These are phyloP conservation scores for Ascochyta fabae DNA, from an alignment of 2,329 filamentous ascomycete species.

Conservation along the genomic window DNA sequence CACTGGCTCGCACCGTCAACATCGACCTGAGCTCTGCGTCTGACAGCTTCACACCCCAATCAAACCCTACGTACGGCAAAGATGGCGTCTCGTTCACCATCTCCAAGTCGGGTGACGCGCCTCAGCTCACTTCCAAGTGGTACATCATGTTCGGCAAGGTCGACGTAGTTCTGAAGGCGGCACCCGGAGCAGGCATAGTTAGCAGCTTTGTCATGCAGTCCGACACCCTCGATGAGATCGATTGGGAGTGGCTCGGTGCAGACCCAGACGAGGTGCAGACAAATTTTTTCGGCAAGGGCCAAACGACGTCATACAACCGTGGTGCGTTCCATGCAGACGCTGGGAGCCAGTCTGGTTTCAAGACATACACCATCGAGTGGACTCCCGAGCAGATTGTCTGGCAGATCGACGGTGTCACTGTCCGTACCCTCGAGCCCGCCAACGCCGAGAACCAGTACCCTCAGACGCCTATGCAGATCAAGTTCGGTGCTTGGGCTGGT, in stretches of 20 bases:
- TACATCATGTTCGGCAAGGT: conserved; percentile 99
- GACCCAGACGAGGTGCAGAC: conserved; percentile 81
- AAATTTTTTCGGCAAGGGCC: conserved; percentile 96
- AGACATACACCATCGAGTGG: conserved; percentile 94
- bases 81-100: conserved; percentile 86
- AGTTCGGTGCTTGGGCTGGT: conserved; percentile 90
- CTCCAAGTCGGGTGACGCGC: conserved; percentile 77
- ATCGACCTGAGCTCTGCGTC: conserved; percentile 83
- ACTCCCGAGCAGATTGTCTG: conserved; percentile 83
- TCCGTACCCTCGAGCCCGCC: conserved; percentile 74
- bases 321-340: conserved; percentile 76
- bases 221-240: conserved; percentile 92
- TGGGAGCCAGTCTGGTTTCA: conserved; percentile 75
- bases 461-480: conserved; percentile 94
- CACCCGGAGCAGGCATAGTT: conserved; percentile 89
- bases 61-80: conserved; percentile 73
- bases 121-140: conserved; percentile 86
- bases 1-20: conserved; percentile 79
- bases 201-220: conserved; percentile 91
- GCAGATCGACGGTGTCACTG: conserved; percentile 78
- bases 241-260: conserved; percentile 93
- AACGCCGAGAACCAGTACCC: conserved; percentile 83
- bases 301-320: conserved; percentile 84
- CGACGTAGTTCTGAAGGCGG: conserved; percentile 82
- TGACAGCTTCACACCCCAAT: conserved; percentile 76